Base-by-base conservation (phyloP, 495 filamentous ascomycete species). In the Apodospora peruviana region DNA sequence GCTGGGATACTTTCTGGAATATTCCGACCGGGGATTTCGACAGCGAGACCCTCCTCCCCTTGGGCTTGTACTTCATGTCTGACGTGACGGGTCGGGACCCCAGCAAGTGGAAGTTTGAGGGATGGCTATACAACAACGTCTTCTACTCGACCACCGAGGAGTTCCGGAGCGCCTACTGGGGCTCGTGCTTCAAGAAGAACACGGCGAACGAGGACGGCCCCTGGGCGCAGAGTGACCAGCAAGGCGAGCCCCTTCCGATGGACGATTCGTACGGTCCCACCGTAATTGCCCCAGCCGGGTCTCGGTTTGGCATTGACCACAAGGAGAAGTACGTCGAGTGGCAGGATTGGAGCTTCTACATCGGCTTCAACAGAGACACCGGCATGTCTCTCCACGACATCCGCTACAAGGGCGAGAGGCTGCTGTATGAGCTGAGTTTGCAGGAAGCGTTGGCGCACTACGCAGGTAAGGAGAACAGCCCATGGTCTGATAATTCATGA, bases 391-490 rank as follows among this genome's bases (percentile, higher is more conserved):
- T 79, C n/a, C 72, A 68, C 51, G 64, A 80, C 52, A 70, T 82
- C 27, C 60, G 63, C 17, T 80, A 73, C 60, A 71, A 79, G 51
- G 76, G 74, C 16, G 64, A 78, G 41, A 60, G 75, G 11, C 66
- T 80, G 23, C 64, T 81, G 35, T 80, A 81, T 58, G 76, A 80
- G 56, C 65, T 81, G 27, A 69, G 72, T 8, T 56, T 80, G 0
- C 75, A 80, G 58, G 76, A 82, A 57, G 78, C 76, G 3, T 53
- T 80, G 39, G 68, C 77, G 2, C 76, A 79, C 54, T 81, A 79
- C 52, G 76, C 74, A 7, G 72, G 54, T 51, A 50, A 34, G 53
- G 10, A 41, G 39, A 2, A n/a, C 20, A n/a, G n/a, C 20, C 10
- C 38, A 21, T 5, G 12, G 14, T 5, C 10, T 29, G 14, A 24